Percentiles rank a stretch among this genome's conserved stretches.
phyloP scores from a whole-genome alignment of 164 flowering plant species.

The Tetracentron sinense region DNA sequence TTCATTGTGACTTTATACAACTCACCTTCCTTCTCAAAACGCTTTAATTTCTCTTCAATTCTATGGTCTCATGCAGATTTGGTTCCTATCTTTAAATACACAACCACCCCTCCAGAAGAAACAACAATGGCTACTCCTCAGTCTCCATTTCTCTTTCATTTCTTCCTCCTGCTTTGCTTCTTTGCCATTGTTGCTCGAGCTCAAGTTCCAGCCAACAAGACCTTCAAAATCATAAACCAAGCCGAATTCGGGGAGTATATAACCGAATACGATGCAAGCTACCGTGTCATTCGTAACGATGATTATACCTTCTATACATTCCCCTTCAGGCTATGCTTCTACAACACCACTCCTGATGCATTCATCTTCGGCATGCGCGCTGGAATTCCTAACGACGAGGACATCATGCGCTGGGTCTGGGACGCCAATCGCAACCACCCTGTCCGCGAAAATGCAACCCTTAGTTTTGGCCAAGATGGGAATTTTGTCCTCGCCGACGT shows the following conservation, averaged over 20 bases:
- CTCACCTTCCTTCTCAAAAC: too few relatives aligned
- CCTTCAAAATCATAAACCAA: slow-evolving; percentile 18
- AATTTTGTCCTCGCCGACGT: slow-evolving; percentile 48
- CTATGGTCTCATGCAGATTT: too few relatives aligned
- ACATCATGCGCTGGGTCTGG: slow-evolving; percentile 45
- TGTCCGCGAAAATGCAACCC: slow-evolving; percentile 39
- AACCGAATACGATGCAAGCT: slow-evolving; percentile 18
- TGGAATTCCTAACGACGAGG: slow-evolving; percentile 22
- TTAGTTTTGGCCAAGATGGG: slow-evolving; percentile 37
- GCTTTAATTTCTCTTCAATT: too few relatives aligned
- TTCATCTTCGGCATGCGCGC: slow-evolving; percentile 43
- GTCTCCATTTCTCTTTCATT: not conserved
- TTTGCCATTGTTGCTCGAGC: slow-evolving; percentile 1
- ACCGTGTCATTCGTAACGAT: slow-evolving; percentile 5
- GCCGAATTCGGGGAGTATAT: slow-evolving; percentile 12
- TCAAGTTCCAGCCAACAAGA: slow-evolving; percentile 13
- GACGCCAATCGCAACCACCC: slow-evolving; percentile 55
- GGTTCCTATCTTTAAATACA: too few relatives aligned
- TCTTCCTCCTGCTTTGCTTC: not conserved
- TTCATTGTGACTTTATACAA: too few relatives aligned
- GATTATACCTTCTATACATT: slow-evolving; percentile 7
- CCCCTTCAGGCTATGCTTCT: slow-evolving; percentile 39
- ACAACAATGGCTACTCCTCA: not conserved
- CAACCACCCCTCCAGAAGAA: too few relatives aligned
- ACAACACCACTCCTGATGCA: slow-evolving; percentile 47